Base-by-base conservation (phyloP, 306 rosid genomes). In the Calophaca sinica region DNA sequence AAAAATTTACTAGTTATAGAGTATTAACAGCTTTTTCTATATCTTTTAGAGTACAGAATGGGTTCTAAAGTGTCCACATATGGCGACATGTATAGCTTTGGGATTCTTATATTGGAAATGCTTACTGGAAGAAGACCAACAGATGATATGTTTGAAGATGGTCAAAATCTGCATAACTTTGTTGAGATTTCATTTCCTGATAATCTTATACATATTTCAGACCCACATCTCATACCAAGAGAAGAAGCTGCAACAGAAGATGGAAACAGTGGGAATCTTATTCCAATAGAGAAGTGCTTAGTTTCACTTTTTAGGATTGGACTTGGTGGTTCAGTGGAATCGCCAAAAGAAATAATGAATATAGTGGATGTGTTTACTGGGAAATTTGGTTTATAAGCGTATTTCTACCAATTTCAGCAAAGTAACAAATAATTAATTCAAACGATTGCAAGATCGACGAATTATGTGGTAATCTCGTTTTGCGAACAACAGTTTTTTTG, bases 41-140 rank as follows among this genome's bases (percentile, higher is more conserved):
- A 1, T 11, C 5, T 29, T 57, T 39, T 9, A 72, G 84, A 79
- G 45, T 79, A 85, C 53, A 80, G 82, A 66, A 32, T 69, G 60
- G 68, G 78, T 42, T 54, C 62, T 12, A 36, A 70, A 13, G 76
- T 65, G 11, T 85, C 84, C 13, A 82, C 33, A 0, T 26, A 54
- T 14, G 73, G 84, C 0, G 82, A 82, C 15, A 49, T 59, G 9
- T 79, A 79, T 35, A 85, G 82, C 33, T 85, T 75, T 38, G 84
- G 89, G 6, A 72, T 85, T 45, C 72, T 76, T 20, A 3, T 49
- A 7, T 59, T 85, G 36, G 82, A 85, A 68, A 82, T 85, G 69
- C 64, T 85, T 7, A 79, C 73, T 0, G 75, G 88, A 79, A 54
- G 44, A 28, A 68, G 68, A 33, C 80, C 84, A 7, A 70, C 74